Base-by-base conservation (phyloP, 2,329 filamentous ascomycete species). In the Cladophialophora chaetospira region DNA sequence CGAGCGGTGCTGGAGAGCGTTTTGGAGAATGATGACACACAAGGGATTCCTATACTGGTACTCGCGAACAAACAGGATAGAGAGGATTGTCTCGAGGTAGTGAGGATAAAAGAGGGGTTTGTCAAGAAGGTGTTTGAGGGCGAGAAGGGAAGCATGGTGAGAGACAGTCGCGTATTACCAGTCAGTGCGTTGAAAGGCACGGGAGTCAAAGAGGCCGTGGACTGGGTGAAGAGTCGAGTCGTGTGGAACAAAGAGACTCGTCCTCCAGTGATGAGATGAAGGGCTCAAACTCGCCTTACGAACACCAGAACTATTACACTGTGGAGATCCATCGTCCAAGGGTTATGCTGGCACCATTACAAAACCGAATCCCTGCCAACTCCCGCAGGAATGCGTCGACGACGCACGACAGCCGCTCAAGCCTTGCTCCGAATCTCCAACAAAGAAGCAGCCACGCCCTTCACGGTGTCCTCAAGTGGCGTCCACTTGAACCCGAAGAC, bases 21-120 rank as follows among this genome's bases (percentile, higher is more conserved):
- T 46, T 77, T 99, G 67, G 87, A 91, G 70, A 86, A 93, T 72
- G 84, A 88, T 38, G 91, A 96, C 69, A 89, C 93, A 2, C 89
- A 91, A 66, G 93, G 94, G 10, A 91, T 99, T 60, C 94, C 94
- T 19, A 80, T 99, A 53, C 76, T 99, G 54, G 89, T 99, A 46
- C 77, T 99, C 63, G 94, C 94, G 60, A 99, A 99, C 72, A 99
- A 99, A 76, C 94, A 99, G 76, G 94, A 99, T 72, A 79, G 93
- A 1, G 94, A 99, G 74, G 94, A 97, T 73, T 97, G 93, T 66
- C 89, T 97, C 50, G 94, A 99, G 79, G 94, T 97, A 2, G 93
- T 97, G 58, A 81, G 91, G 63, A 97, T 99, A 70, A 99, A 99
- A 76, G 94, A 99, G 73, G 94, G 93, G 0, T 79, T 97, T 53